Base-by-base conservation (phyloP, 2,329 filamentous ascomycete species). In the Colletotrichum chlorophyti region DNA sequence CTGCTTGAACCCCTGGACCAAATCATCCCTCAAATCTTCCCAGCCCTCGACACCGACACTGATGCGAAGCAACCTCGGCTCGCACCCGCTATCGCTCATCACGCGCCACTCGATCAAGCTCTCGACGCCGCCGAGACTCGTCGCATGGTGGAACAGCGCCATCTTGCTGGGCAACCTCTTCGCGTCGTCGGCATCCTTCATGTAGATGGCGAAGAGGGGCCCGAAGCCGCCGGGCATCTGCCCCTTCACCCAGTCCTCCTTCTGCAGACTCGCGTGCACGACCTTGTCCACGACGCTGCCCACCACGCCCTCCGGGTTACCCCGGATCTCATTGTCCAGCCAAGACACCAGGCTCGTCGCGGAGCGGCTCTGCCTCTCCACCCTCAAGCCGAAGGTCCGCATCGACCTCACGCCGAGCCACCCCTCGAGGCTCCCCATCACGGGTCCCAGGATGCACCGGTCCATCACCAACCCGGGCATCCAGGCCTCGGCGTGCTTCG, bases 201-300 rank as follows among this genome's bases (percentile, higher is more conserved):
- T 82, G 58, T 82, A 81, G 21, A 98, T 80, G 4, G 89, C 83
- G 69, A 98, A 98, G 6, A 98, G 94, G 2, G 95, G 90, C 0
- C 93, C 93, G 71, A 87, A 97, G 0, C 95, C 95, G 64, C 86
- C 84, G 1, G 93, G 92, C 95, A 99, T 97, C 79, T 98, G 95
- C 74, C 83, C 82, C 66, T 80, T 75, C 69, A 98, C 74, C 94
- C 94, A 99, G 12, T 82, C 83, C 47, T 84, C 80, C 26, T 79
- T 76, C 50, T 98, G 95, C 65, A 97, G 75, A 70, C 88, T 92
- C 0, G 93, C 93, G 74, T 98, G 93, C 63, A 81, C 79, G 10
- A 97, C 79, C 53, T 80, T 78, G 12, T 75, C 78, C 1, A 97
- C 80, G 0, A 86, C 76, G 10, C 75, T 74, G 48, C 75, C 75